A percentile compares a stretch with the other conserved stretches of the same genome.
These are phyloP conservation scores for Pseudogymnoascus sp. DNA, from an alignment of 2,329 filamentous ascomycete species.

Conservation along the genomic window DNA sequence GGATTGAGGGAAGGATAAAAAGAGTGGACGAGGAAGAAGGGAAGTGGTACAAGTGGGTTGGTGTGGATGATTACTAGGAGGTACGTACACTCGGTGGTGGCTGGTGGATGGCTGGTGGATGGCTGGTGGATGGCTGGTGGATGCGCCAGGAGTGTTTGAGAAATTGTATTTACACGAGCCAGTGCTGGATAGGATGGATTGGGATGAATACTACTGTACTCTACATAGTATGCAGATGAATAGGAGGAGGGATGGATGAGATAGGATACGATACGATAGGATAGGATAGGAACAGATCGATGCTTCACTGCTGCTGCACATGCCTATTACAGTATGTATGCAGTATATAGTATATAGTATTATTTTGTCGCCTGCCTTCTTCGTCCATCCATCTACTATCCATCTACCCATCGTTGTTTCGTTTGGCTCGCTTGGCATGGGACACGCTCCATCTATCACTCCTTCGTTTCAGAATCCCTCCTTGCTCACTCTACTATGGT, in stretches of 20 bases:
- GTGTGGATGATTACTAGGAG: too few species aligned
- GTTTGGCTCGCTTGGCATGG: background rate
- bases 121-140: background rate
- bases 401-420: background rate
- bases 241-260: background rate
- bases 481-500: background rate
- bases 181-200: background rate
- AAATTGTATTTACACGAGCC: background rate
- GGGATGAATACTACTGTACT: background rate
- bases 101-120: background rate
- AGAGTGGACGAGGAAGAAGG: too few species aligned
- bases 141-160: slow-evolving; percentile 3
- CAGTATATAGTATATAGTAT: background rate
- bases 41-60: background rate
- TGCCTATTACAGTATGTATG: too few species aligned
- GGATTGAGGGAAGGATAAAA: background rate
- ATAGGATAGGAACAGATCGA: too few species aligned
- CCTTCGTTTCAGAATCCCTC: slow-evolving; percentile 2
- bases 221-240: too few species aligned
- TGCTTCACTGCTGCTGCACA: too few species aligned
- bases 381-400: background rate
- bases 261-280: background rate
- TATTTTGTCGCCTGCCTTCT: background rate
- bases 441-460: background rate
- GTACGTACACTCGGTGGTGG: background rate